Evolutionary conservation across 148 eudicot genomes (phyloP).

Genomic region (Gaultheria prostrata): DNA sequence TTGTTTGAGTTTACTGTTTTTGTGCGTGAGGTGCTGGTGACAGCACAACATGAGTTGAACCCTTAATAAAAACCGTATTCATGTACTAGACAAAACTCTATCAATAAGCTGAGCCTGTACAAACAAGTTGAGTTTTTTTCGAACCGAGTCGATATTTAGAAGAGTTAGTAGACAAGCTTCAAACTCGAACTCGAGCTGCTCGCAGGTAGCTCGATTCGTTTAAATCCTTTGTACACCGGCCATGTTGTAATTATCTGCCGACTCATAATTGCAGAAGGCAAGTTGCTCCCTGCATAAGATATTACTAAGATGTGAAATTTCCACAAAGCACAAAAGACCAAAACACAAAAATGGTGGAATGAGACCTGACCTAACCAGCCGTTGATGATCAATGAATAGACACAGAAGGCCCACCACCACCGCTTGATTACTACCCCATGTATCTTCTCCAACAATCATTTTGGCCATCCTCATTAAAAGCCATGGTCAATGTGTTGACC

Average conservation of each 20-base stretch:
- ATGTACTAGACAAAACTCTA: no score
- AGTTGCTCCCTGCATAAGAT: background rate
- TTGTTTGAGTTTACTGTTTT: no score
- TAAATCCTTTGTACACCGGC: no score
- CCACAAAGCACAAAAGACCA: background rate
- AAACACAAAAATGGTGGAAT: background rate
- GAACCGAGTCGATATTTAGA: no score
- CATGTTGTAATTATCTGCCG: background rate
- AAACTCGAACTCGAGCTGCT: no score
- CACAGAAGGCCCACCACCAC: constrained; percentile 14
- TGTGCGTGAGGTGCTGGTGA: no score
- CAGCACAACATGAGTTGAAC: no score
- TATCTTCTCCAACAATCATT: background rate
- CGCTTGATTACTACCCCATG: constrained; percentile 3
- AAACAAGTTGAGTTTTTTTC: no score
- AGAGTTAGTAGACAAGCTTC: no score
- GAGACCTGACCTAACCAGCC: background rate
- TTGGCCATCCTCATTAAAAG: background rate
- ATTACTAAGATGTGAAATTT: background rate
- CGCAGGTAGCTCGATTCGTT: no score
- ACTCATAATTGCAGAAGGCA: background rate
- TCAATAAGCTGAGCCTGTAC: no score
- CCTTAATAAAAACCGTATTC: no score
- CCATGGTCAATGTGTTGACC: background rate
- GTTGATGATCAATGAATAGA: background rate